phyloP scores from a whole-genome alignment of 2,329 filamentous ascomycete genomes.

The Pyrenochaeta sp. region DNA sequence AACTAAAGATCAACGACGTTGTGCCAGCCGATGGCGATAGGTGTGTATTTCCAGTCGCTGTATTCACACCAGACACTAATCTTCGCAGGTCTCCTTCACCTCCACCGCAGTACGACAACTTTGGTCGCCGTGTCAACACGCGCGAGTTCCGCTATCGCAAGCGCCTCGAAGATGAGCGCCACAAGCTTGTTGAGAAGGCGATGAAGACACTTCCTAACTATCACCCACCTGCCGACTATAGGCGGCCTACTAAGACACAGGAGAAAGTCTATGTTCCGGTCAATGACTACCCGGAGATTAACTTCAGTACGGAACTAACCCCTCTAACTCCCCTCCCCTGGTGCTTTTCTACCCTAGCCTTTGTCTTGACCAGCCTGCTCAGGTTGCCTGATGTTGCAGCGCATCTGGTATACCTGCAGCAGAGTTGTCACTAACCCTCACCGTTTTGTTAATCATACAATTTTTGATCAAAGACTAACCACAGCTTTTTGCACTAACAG shows the following conservation, averaged over 20 bases:
- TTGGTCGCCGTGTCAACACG: slow-evolving; percentile 98
- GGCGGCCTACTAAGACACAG: slow-evolving; percentile 98
- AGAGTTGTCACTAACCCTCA: slow-evolving; percentile 53
- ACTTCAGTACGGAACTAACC: slow-evolving; percentile 99
- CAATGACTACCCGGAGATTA: slow-evolving; percentile 99
- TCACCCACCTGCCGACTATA: slow-evolving; percentile 97
- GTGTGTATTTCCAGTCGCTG: slow-evolving; percentile 62
- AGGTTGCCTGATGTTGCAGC: slow-evolving; percentile 38
- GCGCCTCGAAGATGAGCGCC: slow-evolving; percentile 96
- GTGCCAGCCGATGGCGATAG: slow-evolving; percentile 95
- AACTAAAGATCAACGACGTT: slow-evolving; percentile 98
- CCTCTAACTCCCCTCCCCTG: slow-evolving; percentile 66
- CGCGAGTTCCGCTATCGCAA: slow-evolving; percentile 98
- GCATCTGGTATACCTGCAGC: slow-evolving; percentile 46
- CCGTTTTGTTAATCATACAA: slow-evolving; percentile 38
- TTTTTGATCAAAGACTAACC: slow-evolving; percentile 78
- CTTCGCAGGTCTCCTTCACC: slow-evolving; percentile 85
- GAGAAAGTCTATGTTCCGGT: slow-evolving; percentile 99
- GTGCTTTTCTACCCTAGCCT: slow-evolving; percentile 55
- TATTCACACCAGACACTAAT: slow-evolving; percentile 12
- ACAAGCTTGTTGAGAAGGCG: slow-evolving; percentile 98
- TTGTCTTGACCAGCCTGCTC: slow-evolving; percentile 56
- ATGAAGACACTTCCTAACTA: slow-evolving; percentile 99
- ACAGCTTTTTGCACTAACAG: slow-evolving; percentile 85
- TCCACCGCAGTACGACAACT: slow-evolving; percentile 97